These are phyloP conservation scores for Panus rudis DNA, from an alignment of 768 basidiomycete species.

Conservation along the genomic window DNA sequence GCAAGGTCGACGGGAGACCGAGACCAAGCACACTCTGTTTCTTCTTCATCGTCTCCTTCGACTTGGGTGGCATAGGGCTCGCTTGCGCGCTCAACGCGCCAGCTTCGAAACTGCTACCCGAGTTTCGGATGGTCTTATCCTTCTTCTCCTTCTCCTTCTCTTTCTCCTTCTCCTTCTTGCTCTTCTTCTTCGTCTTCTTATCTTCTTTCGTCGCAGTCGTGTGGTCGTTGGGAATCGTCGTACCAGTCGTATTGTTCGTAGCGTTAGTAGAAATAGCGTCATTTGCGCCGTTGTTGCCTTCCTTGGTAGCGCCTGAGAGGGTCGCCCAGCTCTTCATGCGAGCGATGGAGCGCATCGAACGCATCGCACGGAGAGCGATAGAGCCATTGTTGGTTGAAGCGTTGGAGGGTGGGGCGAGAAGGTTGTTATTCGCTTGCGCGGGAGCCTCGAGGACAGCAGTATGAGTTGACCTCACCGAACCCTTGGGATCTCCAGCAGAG, in stretches of 20 bases:
- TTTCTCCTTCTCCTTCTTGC: constrained; percentile 25
- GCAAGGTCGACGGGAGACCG: constrained; percentile 45
- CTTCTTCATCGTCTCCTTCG: constrained; percentile 35
- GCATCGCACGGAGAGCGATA: constrained; percentile 73
- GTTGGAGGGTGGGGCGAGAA: constrained; percentile 13
- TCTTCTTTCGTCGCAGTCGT: constrained; percentile 28
- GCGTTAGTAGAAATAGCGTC: constrained; percentile 15
- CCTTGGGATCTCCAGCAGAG: constrained; percentile 16
- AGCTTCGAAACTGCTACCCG: constrained; percentile 62
- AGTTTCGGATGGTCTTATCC: constrained; percentile 33
- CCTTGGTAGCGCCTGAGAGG: constrained; percentile 34
- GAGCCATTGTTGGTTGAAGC: constrained; percentile 37
- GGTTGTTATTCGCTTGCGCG: constrained; percentile 2
- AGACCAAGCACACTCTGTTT: constrained; percentile 58
- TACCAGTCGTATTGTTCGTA: constrained; percentile 10
- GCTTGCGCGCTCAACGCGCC: constrained; percentile 40
- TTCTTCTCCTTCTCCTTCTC: constrained; percentile 20
- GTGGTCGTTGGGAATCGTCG: constrained; percentile 8
- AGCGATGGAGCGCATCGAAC: constrained; percentile 66
- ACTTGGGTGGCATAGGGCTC: constrained; percentile 18
- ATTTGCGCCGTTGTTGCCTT: constrained; percentile 14
- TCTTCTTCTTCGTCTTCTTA: constrained; percentile 33
- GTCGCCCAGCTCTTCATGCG: constrained; percentile 70
- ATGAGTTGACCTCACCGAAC: constrained; percentile 1
- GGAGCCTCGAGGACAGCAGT: neutral